Evolutionary conservation across 106 monocot species (phyloP), one percentile per base, ranked within the genome.

Genomic region (Xerophyta viscosa): DNA sequence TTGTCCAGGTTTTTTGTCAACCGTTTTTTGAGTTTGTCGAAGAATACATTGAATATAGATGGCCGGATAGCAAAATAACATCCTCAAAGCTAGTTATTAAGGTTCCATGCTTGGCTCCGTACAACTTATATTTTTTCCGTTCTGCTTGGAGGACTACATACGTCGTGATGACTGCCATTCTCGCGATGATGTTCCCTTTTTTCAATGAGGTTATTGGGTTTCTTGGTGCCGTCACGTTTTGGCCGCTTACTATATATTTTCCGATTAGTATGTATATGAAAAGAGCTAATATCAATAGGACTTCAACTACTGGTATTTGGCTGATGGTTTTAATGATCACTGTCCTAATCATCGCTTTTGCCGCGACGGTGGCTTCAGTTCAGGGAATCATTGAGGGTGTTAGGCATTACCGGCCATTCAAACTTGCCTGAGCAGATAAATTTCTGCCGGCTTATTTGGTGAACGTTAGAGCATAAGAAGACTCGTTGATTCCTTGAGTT

Each of bases 1-100:
- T n/a, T n/a, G n/a, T n/a, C n/a, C 43, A 79, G 79, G 79, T 79
- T 15, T 79, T 69, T 58, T 46, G 54, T 55, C 79, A 73, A 24
- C 73, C 79, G 2, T 53, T 73, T 13, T 79, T 64, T 54, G 63
- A 60, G 28, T 74, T 69, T 22, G 65, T 62, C 0, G 73, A 79
- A 60, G 60, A 3, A 33, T 54, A 30, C n/a, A 31, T 52, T 22
- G 22, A 18, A 0, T 28, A 31, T 14, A 27, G 45, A 3, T 70
- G 69, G 64, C 69, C 68, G 15, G 46, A 57, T 14, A 60, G 17
- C 43, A 20, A 25, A 7, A 61, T 69, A 28, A 0, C 69, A 1
- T 43, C 25, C 5, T 46, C 60, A 2, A 61, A 79, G 5, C 41
- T 61, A 37, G 4, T 9, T 7, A 14, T 73, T 1, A 24, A n/a